Conservation (phyloP, 768 basidiomycete genomes). For the Filobasidium floriforme region DNA sequence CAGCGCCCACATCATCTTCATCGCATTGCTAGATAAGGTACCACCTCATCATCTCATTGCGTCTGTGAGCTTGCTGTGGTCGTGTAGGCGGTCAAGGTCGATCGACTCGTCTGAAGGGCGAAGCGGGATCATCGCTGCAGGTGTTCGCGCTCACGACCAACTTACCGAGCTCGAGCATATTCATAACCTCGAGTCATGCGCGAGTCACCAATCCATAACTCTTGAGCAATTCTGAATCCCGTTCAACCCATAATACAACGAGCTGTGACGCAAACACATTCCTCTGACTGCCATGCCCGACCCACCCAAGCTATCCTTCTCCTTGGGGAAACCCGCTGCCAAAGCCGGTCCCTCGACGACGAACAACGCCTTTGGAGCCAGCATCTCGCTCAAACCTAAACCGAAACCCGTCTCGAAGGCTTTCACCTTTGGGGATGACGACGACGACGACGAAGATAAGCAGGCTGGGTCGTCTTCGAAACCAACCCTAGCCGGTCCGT, state of each 20-base stretch:
- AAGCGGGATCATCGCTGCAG: too few species aligned
- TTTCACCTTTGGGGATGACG: conserved; percentile 50
- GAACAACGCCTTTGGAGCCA: conserved; percentile 10
- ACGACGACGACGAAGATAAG: conserved; percentile 52
- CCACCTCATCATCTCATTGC: too few species aligned
- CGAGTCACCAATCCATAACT: neutral
- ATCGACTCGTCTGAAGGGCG: neutral
- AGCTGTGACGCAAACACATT: too few species aligned
- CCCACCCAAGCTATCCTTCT: conserved; percentile 72
- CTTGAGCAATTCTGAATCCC: too few species aligned
- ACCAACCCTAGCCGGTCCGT: conserved; percentile 3
- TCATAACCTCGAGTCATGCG: neutral
- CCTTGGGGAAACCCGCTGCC: conserved; percentile 50
- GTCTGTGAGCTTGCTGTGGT: too few species aligned
- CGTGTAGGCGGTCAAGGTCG: too few species aligned
- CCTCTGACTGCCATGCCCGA: neutral
- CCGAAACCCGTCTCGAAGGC: conserved; percentile 26
- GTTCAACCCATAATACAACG: too few species aligned
- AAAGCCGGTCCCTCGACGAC: conserved; percentile 5
- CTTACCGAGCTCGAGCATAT: neutral
- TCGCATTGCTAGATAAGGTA: too few species aligned
- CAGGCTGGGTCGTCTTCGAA: conserved; percentile 37
- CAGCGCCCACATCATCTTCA: too few species aligned
- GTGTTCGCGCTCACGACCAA: neutral
- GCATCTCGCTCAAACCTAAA: conserved; percentile 6